Percentiles rank a stretch among this genome's conserved stretches.
Conservation (phyloP, 768 basidiomycete species). For the Phlebiopsis flavidoalba region DNA sequence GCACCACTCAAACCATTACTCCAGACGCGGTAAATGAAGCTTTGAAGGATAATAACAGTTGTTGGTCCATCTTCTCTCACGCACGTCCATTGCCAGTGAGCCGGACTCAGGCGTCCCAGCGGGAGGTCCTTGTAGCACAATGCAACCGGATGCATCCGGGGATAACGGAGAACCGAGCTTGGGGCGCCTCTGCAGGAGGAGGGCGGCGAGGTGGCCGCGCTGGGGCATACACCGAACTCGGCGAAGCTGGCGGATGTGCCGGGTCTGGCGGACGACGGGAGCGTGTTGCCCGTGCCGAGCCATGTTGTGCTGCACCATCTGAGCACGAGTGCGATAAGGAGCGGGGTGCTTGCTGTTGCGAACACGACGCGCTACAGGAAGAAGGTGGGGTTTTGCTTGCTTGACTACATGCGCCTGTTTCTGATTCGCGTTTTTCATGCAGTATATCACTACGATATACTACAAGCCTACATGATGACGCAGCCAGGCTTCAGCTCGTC, state of each 20-base stretch:
- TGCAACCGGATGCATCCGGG: no score
- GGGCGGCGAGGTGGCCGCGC: no score
- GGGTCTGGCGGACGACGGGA: slow-evolving; percentile 77
- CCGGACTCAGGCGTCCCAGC: no score
- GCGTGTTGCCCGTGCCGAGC: slow-evolving; percentile 86
- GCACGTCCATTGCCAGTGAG: no score
- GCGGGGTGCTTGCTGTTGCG: slow-evolving; percentile 89
- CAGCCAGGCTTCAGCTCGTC: no score
- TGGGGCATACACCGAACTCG: slow-evolving; percentile 1
- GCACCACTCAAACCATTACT: no score
- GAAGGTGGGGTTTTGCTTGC: slow-evolving; percentile 48
- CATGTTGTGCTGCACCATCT: slow-evolving; percentile 94
- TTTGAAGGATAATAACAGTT: no score
- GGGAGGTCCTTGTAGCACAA: no score
- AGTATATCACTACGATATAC: slow-evolving; percentile 86
- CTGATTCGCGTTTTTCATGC: slow-evolving; percentile 11
- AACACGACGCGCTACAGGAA: slow-evolving; percentile 87
- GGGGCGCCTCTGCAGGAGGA: no score
- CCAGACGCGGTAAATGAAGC: no score
- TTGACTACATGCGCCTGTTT: slow-evolving; percentile 12
- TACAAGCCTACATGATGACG: slow-evolving; percentile 60
- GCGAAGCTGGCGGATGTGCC: slow-evolving; percentile 22
- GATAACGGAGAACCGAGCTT: no score
- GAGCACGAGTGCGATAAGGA: slow-evolving; percentile 91
- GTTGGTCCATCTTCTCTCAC: no score